These are phyloP conservation scores for Neonothopanus nambi DNA, from an alignment of 1,284 basidiomycete genomes.

Conservation along the genomic window DNA sequence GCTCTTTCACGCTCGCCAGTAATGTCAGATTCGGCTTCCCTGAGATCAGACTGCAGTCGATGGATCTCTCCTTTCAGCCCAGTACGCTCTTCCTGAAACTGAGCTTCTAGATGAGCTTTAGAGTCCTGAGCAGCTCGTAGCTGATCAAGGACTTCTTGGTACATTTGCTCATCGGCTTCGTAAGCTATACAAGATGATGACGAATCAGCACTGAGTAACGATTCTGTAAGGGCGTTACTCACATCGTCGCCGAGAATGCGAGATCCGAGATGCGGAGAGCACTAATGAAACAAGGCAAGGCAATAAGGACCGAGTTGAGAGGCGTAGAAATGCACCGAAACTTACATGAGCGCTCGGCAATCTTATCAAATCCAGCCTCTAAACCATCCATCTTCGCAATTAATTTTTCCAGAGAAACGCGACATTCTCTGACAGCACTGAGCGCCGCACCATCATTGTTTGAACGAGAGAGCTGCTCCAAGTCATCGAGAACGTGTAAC, in stretches of 20 bases:
- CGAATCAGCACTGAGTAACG: conserved; percentile 13
- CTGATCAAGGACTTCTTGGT: conserved; percentile 66
- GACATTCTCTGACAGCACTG: conserved; percentile 63
- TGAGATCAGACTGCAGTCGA: conserved; percentile 45
- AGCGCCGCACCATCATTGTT: conserved; percentile 46
- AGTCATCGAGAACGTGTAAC: conserved; percentile 62
- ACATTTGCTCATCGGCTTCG: conserved; percentile 70
- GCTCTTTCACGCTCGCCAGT: conserved; percentile 50
- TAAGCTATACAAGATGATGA: conserved; percentile 42
- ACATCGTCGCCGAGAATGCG: conserved; percentile 68
- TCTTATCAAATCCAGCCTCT: conserved; percentile 75
- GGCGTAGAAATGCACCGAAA: conserved; percentile 19
- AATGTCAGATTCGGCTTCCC: conserved; percentile 37
- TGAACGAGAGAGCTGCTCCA: conserved; percentile 55
- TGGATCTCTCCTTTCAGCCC: conserved; percentile 55
- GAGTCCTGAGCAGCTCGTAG: conserved; percentile 56
- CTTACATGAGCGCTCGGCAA: conserved; percentile 78
- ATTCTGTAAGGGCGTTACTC: conserved; percentile 30
- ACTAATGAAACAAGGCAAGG: conserved; percentile 42
- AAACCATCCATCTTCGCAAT: conserved; percentile 75
- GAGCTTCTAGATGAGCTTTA: conserved; percentile 52
- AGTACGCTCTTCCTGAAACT: conserved; percentile 54
- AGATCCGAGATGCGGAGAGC: conserved; percentile 68
- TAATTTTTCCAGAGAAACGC: conserved; percentile 61
- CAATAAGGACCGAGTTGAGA: background rate